Percentiles rank a stretch among this genome's conserved stretches.
Evolutionary conservation across 2,329 filamentous ascomycete species (phyloP).

Genomic region (Verticillium tricorpus): DNA sequence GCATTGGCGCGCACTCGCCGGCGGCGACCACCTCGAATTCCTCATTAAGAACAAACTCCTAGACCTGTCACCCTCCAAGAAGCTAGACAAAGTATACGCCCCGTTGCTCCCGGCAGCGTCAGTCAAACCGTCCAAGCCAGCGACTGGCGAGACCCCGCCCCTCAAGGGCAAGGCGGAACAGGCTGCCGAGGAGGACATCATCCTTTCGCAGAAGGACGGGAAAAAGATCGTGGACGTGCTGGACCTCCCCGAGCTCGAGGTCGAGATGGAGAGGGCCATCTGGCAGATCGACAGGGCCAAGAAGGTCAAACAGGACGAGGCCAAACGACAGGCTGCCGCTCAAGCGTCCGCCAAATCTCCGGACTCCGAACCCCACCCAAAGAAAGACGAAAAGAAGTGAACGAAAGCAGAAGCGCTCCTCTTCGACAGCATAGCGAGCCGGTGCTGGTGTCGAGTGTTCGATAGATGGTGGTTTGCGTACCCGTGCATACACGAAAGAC

Average conservation of each 20-base stretch:
- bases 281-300: conserved; percentile 61
- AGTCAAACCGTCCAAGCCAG: not conserved
- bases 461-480: not conserved
- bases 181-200: conserved; percentile 25
- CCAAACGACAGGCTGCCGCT: conserved; percentile 4
- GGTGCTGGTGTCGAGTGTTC: not conserved
- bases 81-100: conserved; percentile 72
- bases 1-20: conserved; percentile 80
- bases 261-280: conserved; percentile 71
- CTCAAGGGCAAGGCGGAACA: conserved; percentile 16
- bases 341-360: conserved; percentile 1
- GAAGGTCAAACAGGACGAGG: conserved; percentile 31
- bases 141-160: conserved; percentile 10
- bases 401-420: no score
- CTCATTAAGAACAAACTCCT: conserved; percentile 71
- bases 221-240: conserved; percentile 56
- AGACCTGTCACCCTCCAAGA: conserved; percentile 57
- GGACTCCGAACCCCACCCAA: conserved; percentile 5
- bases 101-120: conserved; percentile 27
- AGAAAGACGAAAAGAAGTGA: conserved; percentile 11
- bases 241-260: conserved; percentile 63
- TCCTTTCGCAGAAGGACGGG: conserved; percentile 49
- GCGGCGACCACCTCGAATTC: conserved; percentile 80
- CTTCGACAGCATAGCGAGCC: not conserved
- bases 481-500: not conserved